Percentiles rank a stretch among this genome's conserved stretches.
Conservation (phyloP, 2,329 filamentous ascomycete genomes). For the Sordariomycetes sp. region DNA sequence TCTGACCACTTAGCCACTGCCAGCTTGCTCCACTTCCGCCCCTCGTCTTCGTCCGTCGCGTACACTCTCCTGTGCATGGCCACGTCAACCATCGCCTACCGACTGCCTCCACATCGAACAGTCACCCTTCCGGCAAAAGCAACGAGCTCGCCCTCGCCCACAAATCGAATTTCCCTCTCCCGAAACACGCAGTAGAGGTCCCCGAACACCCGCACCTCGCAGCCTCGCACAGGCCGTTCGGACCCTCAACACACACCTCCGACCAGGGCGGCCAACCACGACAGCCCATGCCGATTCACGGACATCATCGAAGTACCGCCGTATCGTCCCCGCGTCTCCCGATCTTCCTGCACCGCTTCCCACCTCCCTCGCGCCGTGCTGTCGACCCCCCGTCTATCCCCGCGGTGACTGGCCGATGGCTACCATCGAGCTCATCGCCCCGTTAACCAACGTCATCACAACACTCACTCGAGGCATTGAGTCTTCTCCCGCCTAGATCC, state of each 20-base stretch:
- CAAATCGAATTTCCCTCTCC: not conserved
- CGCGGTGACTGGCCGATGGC: constrained; percentile 56
- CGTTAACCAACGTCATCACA: not conserved
- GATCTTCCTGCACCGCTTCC: constrained; percentile 1
- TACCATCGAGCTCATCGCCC: constrained; percentile 24
- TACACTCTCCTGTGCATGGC: not conserved
- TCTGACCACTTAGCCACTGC: not conserved
- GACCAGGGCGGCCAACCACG: constrained; percentile 2
- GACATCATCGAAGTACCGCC: not conserved
- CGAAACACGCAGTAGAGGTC: not conserved
- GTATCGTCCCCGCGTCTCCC: not conserved
- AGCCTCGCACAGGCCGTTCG: not conserved
- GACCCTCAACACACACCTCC: not conserved
- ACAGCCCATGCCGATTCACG: constrained; percentile 2
- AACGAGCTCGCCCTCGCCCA: not conserved
- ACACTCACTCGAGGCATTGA: not conserved
- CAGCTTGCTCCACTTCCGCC: not conserved
- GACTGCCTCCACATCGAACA: not conserved
- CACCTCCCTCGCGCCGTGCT: not conserved
- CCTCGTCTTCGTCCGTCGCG: not conserved
- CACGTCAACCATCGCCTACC: not conserved
- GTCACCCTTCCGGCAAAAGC: not conserved
- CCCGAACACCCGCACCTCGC: not conserved
- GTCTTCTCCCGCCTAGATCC: not conserved
- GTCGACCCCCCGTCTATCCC: constrained; percentile 1